These are phyloP conservation scores for Cyphellophora attinorum DNA, from an alignment of 2,329 filamentous ascomycete genomes.

Conservation along the genomic window DNA sequence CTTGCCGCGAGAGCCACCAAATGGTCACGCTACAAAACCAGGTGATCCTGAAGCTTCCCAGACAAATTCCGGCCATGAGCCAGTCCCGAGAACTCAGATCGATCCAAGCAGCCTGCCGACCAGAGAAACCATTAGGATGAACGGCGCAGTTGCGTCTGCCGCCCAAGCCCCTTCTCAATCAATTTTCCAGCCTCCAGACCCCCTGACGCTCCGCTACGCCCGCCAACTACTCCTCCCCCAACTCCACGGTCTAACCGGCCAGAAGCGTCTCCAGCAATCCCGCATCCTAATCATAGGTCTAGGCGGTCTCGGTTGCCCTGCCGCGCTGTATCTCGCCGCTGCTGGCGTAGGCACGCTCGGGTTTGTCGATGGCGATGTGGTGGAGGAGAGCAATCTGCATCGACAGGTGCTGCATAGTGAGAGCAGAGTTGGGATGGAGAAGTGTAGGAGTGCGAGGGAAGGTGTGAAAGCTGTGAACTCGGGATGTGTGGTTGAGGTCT, in stretches of 20 bases:
- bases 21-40: too few species aligned
- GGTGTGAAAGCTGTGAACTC: conserved; percentile 14
- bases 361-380: conserved; percentile 75
- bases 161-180: too few species aligned
- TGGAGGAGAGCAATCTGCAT: conserved; percentile 86
- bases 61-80: too few species aligned
- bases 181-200: conserved; percentile 15
- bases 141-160: too few species aligned
- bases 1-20: too few species aligned
- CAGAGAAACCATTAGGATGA: too few species aligned
- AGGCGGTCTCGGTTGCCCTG: conserved; percentile 84
- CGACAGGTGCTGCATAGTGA: conserved; percentile 72
- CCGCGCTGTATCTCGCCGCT: conserved; percentile 83
- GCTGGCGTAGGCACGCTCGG: conserved; percentile 78
- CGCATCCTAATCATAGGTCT: conserved; percentile 69
- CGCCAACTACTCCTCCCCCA: conserved; percentile 18
- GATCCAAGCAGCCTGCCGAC: too few species aligned
- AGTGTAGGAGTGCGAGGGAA: conserved; percentile 12
- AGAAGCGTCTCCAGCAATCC: conserved; percentile 11
- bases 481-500: conserved; percentile 7
- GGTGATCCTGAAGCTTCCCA: too few species aligned
- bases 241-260: conserved; percentile 13
- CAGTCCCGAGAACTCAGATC: too few species aligned
- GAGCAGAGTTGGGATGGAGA: conserved; percentile 49
- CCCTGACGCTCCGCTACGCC: conserved; percentile 17